These are phyloP conservation scores for Leccinellum rugosiceps DNA, from an alignment of 768 basidiomycete genomes.

Conservation along the genomic window DNA sequence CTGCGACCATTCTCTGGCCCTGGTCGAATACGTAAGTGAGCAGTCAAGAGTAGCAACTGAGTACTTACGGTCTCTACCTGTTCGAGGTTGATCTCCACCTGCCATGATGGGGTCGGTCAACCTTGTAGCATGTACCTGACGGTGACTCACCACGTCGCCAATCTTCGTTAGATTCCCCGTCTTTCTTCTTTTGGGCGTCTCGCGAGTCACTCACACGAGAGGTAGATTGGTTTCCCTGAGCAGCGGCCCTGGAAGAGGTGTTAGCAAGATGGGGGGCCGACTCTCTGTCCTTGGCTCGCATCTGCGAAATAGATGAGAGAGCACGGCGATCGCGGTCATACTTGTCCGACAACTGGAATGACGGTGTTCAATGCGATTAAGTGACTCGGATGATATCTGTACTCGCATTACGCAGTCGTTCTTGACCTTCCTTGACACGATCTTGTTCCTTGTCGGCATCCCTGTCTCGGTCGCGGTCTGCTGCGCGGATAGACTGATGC, in stretches of 20 bases:
- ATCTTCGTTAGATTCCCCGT: slow-evolving; percentile 73
- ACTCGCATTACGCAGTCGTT: slow-evolving; percentile 68
- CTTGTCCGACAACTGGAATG: slow-evolving; percentile 73
- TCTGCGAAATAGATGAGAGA: slow-evolving; percentile 42
- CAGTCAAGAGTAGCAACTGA: background rate
- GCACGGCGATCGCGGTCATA: slow-evolving; percentile 80
- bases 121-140: background rate
- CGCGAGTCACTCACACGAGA: slow-evolving; percentile 56
- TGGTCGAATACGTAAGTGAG: slow-evolving; percentile 24
- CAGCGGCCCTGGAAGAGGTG: slow-evolving; percentile 39
- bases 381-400: background rate
- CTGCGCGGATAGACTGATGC: slow-evolving; percentile 74
- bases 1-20: slow-evolving; percentile 53
- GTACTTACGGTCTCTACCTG: slow-evolving; percentile 57
- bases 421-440: slow-evolving; percentile 72
- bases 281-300: slow-evolving; percentile 69
- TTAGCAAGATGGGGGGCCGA: slow-evolving; percentile 54
- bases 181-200: slow-evolving; percentile 63
- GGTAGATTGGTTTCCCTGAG: slow-evolving; percentile 32
- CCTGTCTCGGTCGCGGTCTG: slow-evolving; percentile 53
- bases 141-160: slow-evolving; percentile 73
- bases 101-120: slow-evolving; percentile 1
- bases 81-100: slow-evolving; percentile 50
- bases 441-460: slow-evolving; percentile 49
- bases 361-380: slow-evolving; percentile 5